Evolutionary conservation across 2,329 filamentous ascomycete species (phyloP).

Genomic region (Botrytis paeoniae): DNA sequence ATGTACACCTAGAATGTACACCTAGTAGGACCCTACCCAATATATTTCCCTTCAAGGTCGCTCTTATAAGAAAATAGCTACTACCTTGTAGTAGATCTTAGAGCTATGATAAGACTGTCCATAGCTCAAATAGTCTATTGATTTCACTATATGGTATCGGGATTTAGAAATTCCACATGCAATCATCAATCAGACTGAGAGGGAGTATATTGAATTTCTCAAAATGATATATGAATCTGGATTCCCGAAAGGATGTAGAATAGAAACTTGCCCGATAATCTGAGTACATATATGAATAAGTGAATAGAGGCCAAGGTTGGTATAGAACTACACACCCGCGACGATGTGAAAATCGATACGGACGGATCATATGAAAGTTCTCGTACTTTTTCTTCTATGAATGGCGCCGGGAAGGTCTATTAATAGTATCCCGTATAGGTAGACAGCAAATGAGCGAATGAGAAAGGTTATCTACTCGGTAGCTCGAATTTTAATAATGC

Average conservation of each 20-base stretch:
- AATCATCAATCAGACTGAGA: too few relatives aligned
- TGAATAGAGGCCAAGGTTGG: background rate
- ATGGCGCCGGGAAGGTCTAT: constrained; percentile 5
- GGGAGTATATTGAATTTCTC: too few relatives aligned
- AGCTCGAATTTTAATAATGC: background rate
- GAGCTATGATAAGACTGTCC: background rate
- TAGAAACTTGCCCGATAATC: background rate
- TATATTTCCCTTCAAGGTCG: background rate
- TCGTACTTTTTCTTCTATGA: constrained; percentile 1
- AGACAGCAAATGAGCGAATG: background rate
- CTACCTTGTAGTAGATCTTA: background rate
- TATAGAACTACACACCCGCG: background rate
- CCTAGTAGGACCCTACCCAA: background rate
- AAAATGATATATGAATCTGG: too few relatives aligned
- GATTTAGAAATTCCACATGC: background rate
- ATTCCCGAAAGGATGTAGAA: too few relatives aligned
- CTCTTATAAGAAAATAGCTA: too few relatives aligned
- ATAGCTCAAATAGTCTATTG: background rate
- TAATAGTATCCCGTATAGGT: constrained; percentile 7
- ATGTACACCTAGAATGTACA: background rate
- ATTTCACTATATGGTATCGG: background rate
- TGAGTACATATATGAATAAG: background rate
- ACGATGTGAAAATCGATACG: background rate
- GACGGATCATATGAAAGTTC: background rate
- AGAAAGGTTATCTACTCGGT: background rate